Percentiles rank a stretch among this genome's conserved stretches.
phyloP scores from a whole-genome alignment of 306 rosid species.

The Malus domestica region ASM211411v1 NC_041791.1:30405001-30405500 shows the following conservation, averaged over 20 bases:
- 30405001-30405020: neutral
- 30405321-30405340: neutral
- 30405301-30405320: neutral
- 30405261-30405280: neutral
- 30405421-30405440: neutral
- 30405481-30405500: neutral
- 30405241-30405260: slow-evolving; percentile 15
- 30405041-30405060: neutral
- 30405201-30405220: neutral
- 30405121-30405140: no score
- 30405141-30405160: no score
- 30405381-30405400: neutral
- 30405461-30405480: neutral
- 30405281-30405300: slow-evolving; percentile 17
- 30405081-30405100: rapidly evolving
- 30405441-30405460: neutral
- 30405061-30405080: no score
- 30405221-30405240: slow-evolving; percentile 12
- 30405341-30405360: neutral
- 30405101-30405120: no score
- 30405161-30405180: no score
- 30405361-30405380: neutral
- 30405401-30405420: neutral
- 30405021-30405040: neutral
- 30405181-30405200: no score